Conservation (phyloP, 768 basidiomycete species). For the Rhizopogon sp. region DNA sequence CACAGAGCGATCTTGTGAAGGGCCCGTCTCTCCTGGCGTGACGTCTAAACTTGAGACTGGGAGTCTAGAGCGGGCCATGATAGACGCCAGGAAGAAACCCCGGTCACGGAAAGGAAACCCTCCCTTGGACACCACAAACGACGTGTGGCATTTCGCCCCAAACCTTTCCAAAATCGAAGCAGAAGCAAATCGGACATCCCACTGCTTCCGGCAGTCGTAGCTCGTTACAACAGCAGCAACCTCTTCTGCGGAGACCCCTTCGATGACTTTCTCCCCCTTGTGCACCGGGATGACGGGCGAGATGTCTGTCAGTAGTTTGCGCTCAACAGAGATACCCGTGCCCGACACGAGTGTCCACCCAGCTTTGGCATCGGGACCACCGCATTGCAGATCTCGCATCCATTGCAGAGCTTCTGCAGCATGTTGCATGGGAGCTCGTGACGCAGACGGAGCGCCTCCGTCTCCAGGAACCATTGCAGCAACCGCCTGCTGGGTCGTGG, state of each 20-base stretch:
- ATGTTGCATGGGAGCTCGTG: slow-evolving; percentile 71
- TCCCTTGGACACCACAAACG: slow-evolving; percentile 68
- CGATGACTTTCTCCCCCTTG: slow-evolving; percentile 85
- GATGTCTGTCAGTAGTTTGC: slow-evolving; percentile 69
- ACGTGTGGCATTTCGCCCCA: slow-evolving; percentile 67
- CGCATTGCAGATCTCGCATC: slow-evolving; percentile 66
- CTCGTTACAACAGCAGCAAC: slow-evolving; percentile 69
- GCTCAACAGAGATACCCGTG: slow-evolving; percentile 71
- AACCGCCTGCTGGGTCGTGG: slow-evolving; percentile 72
- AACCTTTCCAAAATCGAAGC: slow-evolving; percentile 67
- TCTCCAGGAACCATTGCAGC: slow-evolving; percentile 65
- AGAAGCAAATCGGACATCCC: slow-evolving; percentile 87
- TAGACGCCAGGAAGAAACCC: slow-evolving; percentile 77
- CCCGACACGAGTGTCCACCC: slow-evolving; percentile 79
- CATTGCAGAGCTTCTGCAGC: slow-evolving; percentile 80
- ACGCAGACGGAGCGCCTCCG: slow-evolving; percentile 41
- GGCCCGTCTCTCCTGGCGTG: slow-evolving; percentile 33
- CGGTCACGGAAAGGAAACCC: slow-evolving; percentile 90
- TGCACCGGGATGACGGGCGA: slow-evolving; percentile 81
- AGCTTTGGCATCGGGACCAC: slow-evolving; percentile 39
- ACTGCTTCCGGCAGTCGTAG: slow-evolving; percentile 66
- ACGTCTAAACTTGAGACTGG: slow-evolving; percentile 35
- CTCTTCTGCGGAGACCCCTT: slow-evolving; percentile 92
- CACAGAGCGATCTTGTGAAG: slow-evolving; percentile 46
- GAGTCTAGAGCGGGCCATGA: slow-evolving; percentile 56